Evolutionary conservation across 768 basidiomycete species (phyloP).

Genomic region (Kwoniella sp.): DNA sequence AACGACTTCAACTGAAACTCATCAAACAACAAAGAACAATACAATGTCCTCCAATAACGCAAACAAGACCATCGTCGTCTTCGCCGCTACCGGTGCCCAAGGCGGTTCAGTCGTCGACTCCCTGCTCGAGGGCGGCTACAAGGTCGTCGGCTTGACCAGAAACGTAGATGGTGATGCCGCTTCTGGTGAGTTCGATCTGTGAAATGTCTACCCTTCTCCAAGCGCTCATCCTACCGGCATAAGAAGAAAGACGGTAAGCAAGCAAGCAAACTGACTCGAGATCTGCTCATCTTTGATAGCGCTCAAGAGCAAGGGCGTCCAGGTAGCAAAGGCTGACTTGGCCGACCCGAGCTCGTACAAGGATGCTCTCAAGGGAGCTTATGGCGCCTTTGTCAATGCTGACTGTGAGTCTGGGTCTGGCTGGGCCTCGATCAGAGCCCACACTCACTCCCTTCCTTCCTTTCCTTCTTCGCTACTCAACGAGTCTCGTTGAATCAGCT

Average conservation of each 20-base stretch:
- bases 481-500: background rate
- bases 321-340: slow-evolving; percentile 5
- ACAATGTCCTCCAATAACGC: background rate
- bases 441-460: background rate
- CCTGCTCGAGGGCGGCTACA: slow-evolving; percentile 7
- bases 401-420: slow-evolving; percentile 7
- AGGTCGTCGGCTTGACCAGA: slow-evolving; percentile 13
- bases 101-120: slow-evolving; percentile 7
- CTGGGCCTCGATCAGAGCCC: background rate
- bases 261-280: too few species aligned
- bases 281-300: too few species aligned
- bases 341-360: slow-evolving; percentile 7
- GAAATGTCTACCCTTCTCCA: background rate
- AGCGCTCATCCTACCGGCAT: background rate
- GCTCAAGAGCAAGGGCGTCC: slow-evolving; percentile 9
- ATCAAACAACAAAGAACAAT: background rate
- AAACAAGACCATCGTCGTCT: slow-evolving; percentile 12
- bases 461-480: background rate
- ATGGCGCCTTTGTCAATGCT: slow-evolving; percentile 15
- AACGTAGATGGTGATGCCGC: slow-evolving; percentile 2
- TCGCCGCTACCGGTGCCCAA: slow-evolving; percentile 17
- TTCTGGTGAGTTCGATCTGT: background rate
- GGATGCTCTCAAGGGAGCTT: slow-evolving; percentile 2
- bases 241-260: background rate
- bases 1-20: background rate